Evolutionary conservation across 164 flowering plant genomes (phyloP).

Genomic region (Magnolia sinica): DNA sequence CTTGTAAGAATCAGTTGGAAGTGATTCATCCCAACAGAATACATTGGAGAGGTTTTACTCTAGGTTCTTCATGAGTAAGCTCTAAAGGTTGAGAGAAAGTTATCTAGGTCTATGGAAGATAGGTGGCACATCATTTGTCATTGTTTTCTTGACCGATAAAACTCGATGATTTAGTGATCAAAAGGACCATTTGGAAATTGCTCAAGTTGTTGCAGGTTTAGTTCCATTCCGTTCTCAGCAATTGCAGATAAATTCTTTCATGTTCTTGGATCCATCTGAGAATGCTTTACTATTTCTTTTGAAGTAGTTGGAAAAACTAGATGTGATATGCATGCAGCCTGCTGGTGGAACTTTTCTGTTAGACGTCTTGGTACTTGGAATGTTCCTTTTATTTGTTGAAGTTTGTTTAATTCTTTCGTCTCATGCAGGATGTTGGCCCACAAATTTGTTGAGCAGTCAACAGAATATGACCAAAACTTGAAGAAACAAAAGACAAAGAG

Average conservation of each 20-base stretch:
- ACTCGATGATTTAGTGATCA: neutral
- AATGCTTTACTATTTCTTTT: neutral
- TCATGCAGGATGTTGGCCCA: conserved; percentile 91
- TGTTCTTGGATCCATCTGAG: neutral
- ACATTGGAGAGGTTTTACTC: neutral
- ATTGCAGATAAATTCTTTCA: neutral
- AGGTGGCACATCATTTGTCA: neutral
- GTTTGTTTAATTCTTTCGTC: conserved; percentile 3
- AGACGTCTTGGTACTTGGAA: neutral
- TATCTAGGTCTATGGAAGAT: neutral
- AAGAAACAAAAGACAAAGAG: conserved; percentile 55
- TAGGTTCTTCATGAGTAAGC: neutral
- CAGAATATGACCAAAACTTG: conserved; percentile 39
- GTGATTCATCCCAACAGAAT: neutral
- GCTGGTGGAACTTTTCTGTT: neutral
- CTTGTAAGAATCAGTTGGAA: neutral
- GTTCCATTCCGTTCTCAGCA: neutral
- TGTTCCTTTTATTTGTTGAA: neutral
- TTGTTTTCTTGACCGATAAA: too few relatives aligned
- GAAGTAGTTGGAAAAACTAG: neutral
- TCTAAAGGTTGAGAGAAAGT: neutral
- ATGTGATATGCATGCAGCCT: neutral
- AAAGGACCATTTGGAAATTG: neutral
- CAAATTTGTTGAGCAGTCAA: conserved; percentile 79
- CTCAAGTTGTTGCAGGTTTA: neutral